These are phyloP conservation scores for Tetrahymena elliotti DNA, from an alignment of 73 alveolate genomes.

Conservation along the genomic window DNA sequence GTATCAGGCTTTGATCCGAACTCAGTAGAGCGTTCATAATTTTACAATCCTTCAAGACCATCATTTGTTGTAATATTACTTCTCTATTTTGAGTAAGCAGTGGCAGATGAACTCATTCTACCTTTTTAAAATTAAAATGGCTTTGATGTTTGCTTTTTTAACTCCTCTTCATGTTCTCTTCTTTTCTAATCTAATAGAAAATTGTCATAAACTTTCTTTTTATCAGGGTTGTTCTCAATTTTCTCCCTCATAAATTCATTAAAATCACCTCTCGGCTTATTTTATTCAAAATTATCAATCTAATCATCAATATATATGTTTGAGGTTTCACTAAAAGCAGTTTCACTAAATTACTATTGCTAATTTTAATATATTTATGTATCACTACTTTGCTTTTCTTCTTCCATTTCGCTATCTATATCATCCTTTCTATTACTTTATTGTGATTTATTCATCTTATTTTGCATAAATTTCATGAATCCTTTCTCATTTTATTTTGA, in stretches of 20 bases:
- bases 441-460: neutral
- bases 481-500: neutral
- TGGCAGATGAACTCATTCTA: neutral
- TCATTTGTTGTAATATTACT: neutral
- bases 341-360: neutral
- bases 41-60: neutral
- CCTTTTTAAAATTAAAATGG: neutral
- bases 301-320: neutral
- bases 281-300: neutral
- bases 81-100: neutral
- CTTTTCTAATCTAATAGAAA: neutral
- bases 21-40: neutral
- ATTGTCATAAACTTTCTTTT: neutral
- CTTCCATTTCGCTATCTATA: neutral
- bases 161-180: neutral
- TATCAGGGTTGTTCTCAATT: neutral
- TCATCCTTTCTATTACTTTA: neutral
- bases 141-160: neutral
- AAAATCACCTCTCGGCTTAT: neutral
- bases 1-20: neutral
- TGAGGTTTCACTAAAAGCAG: neutral
- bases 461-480: neutral
- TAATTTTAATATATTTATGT: neutral
- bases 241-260: neutral
- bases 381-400: neutral